These are phyloP conservation scores for Cyberlindnera galapagoensis DNA, from an alignment of 805 yeast genomes.

Conservation along the genomic window DNA sequence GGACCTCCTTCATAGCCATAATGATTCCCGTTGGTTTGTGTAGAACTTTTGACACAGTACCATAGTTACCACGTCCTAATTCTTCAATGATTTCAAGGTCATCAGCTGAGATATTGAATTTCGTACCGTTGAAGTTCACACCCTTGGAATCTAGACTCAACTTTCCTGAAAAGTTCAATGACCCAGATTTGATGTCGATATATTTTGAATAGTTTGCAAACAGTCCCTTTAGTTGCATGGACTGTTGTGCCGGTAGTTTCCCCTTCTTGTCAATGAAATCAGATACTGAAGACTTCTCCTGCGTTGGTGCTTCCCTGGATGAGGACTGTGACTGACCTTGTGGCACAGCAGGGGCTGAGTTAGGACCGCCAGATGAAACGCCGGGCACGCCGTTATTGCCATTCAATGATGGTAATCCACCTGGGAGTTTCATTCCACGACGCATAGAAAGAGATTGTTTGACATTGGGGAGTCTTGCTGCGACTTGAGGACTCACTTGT, in stretches of 20 bases:
- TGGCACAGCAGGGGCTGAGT: too few relatives aligned
- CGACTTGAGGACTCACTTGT: conserved; percentile 76
- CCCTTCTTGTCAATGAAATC: conserved; percentile 21
- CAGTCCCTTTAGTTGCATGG: conserved; percentile 42
- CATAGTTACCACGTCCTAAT: conserved; percentile 93
- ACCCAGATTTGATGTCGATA: conserved; percentile 87
- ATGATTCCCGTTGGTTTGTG: conserved; percentile 88
- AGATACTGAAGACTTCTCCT: conserved; percentile 13
- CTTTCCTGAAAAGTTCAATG: conserved; percentile 87
- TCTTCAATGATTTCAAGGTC: conserved; percentile 81
- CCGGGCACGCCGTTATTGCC: not conserved
- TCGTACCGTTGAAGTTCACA: conserved; percentile 83
- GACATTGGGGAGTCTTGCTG: conserved; percentile 70
- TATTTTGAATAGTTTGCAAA: conserved; percentile 84
- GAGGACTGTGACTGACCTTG: conserved; percentile 16
- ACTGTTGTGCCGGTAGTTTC: conserved; percentile 17
- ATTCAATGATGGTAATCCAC: conserved; percentile 55
- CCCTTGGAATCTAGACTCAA: conserved; percentile 90
- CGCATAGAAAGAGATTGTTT: conserved; percentile 76
- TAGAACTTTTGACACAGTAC: conserved; percentile 87
- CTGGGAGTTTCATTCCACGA: conserved; percentile 88
- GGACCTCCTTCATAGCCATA: conserved; percentile 97
- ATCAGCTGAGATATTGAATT: conserved; percentile 79
- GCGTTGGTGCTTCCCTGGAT: conserved; percentile 15
- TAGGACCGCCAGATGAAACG: not conserved